phyloP scores from a whole-genome alignment of 2,329 filamentous ascomycete species.

The Dactylonectria estremocensis region DNA sequence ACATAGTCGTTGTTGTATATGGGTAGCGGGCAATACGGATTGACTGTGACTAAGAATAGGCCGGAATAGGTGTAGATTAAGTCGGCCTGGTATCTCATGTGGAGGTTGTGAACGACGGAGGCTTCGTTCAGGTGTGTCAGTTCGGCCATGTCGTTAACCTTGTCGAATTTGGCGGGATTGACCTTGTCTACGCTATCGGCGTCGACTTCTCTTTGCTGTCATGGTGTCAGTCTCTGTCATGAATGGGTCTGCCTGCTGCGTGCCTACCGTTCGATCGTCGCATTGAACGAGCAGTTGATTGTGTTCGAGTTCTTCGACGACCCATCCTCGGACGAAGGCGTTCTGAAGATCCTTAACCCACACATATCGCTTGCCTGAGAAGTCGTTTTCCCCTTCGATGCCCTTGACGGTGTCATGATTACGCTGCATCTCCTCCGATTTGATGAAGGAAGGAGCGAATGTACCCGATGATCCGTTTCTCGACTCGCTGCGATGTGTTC shows the following conservation, averaged over 20 bases:
- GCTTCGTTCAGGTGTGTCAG: conserved; percentile 98
- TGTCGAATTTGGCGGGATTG: conserved; percentile 99
- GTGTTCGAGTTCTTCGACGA: conserved; percentile 83
- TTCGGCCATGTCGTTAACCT: conserved; percentile 99
- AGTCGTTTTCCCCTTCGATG: conserved; percentile 98
- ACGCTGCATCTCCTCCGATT: conserved; percentile 81
- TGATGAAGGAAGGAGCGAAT: conserved; percentile 97
- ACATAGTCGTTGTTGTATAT: conserved; percentile 98
- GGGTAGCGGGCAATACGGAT: conserved; percentile 93
- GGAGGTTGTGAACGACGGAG: conserved; percentile 96
- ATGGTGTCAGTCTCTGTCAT: conserved; percentile 36
- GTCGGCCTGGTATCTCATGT: conserved; percentile 95
- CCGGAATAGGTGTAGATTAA: conserved; percentile 99
- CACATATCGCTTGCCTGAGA: conserved; percentile 98
- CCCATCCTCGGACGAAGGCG: conserved; percentile 93
- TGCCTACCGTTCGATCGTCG: conserved; percentile 87
- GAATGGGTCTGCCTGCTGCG: background rate
- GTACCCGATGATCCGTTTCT: conserved; percentile 80
- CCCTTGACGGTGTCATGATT: conserved; percentile 73
- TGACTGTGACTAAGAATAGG: conserved; percentile 95
- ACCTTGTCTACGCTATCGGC: conserved; percentile 95
- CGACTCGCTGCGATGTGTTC: conserved; percentile 71
- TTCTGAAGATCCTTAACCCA: conserved; percentile 91
- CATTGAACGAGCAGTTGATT: conserved; percentile 88
- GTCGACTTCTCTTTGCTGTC: conserved; percentile 87